Conservation (phyloP, 352 stramenopile genomes). For the Paralagenidium karlingii region DNA sequence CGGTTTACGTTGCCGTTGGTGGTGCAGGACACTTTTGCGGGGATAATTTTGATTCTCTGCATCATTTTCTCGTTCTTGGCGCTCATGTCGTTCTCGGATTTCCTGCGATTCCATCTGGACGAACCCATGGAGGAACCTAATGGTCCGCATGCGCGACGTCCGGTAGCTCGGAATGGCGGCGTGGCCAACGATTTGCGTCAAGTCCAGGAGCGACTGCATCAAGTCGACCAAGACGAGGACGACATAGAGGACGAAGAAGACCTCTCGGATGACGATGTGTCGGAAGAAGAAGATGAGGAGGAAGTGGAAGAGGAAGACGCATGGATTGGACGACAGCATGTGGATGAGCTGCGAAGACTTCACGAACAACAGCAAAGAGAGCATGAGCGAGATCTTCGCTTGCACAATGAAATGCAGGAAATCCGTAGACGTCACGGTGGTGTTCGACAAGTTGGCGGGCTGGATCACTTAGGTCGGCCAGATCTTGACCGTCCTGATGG, state of each 20-base stretch:
- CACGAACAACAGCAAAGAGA: conserved; percentile 2
- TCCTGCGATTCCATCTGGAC: conserved; percentile 86
- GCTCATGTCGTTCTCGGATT: conserved; percentile 92
- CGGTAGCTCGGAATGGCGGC: conserved; percentile 7
- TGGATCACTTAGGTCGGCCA: too few relatives aligned
- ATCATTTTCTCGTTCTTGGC: conserved; percentile 92
- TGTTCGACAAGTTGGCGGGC: too few relatives aligned
- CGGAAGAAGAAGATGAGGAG: conserved; percentile 7
- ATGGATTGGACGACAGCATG: neutral
- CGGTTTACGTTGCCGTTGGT: conserved; percentile 58
- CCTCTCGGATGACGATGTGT: conserved; percentile 3
- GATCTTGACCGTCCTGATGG: too few relatives aligned
- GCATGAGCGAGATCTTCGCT: conserved; percentile 4
- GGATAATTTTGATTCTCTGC: conserved; percentile 81
- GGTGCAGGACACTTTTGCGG: conserved; percentile 79
- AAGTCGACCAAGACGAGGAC: conserved; percentile 6
- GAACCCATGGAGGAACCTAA: conserved; percentile 36
- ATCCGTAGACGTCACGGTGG: too few relatives aligned
- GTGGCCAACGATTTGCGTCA: too few relatives aligned
- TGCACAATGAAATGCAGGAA: too few relatives aligned
- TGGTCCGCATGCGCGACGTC: conserved; percentile 4
- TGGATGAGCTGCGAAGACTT: neutral
- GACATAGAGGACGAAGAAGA: conserved; percentile 4
- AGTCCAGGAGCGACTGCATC: conserved; percentile 2
- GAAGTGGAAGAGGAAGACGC: conserved; percentile 1